Evolutionary conservation across 345 rosid genomes (phyloP).

Genomic region (Citrus reticulata): DNA sequence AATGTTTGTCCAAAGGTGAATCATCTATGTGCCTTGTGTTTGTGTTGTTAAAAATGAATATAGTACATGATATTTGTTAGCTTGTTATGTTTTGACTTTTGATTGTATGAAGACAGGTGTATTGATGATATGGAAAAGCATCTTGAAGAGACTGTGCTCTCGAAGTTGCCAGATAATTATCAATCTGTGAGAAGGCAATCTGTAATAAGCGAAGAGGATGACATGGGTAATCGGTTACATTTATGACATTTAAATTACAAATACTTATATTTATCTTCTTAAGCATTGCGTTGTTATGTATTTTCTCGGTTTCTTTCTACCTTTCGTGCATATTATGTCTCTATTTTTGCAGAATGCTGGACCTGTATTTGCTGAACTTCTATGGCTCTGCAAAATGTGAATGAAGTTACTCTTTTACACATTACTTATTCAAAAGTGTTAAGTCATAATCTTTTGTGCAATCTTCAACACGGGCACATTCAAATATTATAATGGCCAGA

Average conservation of each 20-base stretch:
- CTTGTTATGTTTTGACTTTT: neutral
- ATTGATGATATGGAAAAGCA: conserved; percentile 53
- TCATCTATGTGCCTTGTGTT: neutral
- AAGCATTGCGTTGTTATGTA: neutral
- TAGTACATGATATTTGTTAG: neutral
- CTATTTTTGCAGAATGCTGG: neutral
- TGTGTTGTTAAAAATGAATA: neutral
- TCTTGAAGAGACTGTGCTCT: conserved; percentile 63
- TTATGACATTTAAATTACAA: neutral
- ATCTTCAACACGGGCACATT: neutral
- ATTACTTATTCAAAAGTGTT: neutral
- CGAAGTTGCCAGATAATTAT: conserved; percentile 75
- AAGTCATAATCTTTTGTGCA: neutral
- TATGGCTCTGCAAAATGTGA: neutral
- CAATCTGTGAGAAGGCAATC: conserved; percentile 74
- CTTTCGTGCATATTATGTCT: neutral
- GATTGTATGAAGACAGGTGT: conserved; percentile 38
- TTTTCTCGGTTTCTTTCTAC: neutral
- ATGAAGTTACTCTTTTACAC: neutral
- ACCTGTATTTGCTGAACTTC: neutral
- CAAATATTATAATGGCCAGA: neutral
- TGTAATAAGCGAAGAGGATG: conserved; percentile 69
- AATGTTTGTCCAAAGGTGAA: conserved; percentile 58
- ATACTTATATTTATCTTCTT: neutral
- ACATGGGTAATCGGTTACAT: conserved; percentile 52